These are phyloP conservation scores for Domatiomyces globalis DNA, from an alignment of 2,329 filamentous ascomycete species.

Conservation along the genomic window DNA sequence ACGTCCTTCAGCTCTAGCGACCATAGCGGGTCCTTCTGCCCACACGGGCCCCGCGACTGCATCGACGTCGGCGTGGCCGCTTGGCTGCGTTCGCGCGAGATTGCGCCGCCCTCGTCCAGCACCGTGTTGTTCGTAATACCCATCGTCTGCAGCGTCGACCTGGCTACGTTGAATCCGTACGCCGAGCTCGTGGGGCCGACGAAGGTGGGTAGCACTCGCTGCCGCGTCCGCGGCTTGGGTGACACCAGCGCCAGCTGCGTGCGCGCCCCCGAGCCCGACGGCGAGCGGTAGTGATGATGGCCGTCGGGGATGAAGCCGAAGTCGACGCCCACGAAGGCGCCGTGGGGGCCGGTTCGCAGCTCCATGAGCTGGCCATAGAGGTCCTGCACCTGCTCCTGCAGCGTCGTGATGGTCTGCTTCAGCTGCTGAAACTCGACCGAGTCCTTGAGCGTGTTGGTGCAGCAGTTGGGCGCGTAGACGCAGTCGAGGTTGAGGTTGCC, in stretches of 20 bases:
- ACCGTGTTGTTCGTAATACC: slow-evolving; percentile 55
- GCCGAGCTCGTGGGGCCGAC: slow-evolving; percentile 73
- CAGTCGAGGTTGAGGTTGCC: slow-evolving; percentile 50
- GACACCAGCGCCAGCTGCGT: slow-evolving; percentile 17
- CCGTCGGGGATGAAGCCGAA: slow-evolving; percentile 12
- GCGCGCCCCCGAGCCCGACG: slow-evolving; percentile 10
- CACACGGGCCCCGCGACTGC: slow-evolving; percentile 25
- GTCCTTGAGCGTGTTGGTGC: slow-evolving; percentile 70
- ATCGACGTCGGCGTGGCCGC: slow-evolving; percentile 31
- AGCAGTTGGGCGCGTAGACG: slow-evolving; percentile 53
- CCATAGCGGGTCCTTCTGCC: slow-evolving; percentile 63
- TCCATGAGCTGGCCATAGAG: slow-evolving; percentile 59
- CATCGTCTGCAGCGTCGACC: slow-evolving; percentile 77
- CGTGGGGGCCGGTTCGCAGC: slow-evolving; percentile 38
- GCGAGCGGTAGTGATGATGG: slow-evolving; percentile 23
- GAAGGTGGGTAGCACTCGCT: slow-evolving; percentile 50
- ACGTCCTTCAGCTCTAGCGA: slow-evolving; percentile 65
- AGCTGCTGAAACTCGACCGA: slow-evolving; percentile 82
- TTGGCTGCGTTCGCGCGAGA: slow-evolving; percentile 41
- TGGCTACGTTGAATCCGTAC: slow-evolving; percentile 76
- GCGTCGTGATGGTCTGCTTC: slow-evolving; percentile 54
- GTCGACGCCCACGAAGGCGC: slow-evolving; percentile 8
- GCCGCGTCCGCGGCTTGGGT: slow-evolving; percentile 30
- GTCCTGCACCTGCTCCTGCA: slow-evolving; percentile 73
- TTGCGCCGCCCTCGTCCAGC: slow-evolving; percentile 42